Conservation (phyloP, 768 basidiomycete species). For the Gymnopilus dilepis region DNA sequence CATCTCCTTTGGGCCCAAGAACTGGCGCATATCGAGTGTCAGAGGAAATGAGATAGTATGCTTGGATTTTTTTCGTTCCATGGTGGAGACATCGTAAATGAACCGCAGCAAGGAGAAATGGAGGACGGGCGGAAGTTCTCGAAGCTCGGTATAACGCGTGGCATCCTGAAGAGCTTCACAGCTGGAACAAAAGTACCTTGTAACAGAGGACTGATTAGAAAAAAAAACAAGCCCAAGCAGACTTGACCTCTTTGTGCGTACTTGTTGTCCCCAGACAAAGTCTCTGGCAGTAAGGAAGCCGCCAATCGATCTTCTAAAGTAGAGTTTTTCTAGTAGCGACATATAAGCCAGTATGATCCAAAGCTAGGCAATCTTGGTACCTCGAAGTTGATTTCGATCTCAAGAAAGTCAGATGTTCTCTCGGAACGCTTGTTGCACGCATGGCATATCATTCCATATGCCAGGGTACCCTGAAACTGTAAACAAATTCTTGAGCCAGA, state of each 20-base stretch:
- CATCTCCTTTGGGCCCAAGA: constrained; percentile 45
- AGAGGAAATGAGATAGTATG: constrained; percentile 79
- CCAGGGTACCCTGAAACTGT: constrained; percentile 89
- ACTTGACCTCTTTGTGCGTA: constrained; percentile 30
- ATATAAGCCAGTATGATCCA: neutral
- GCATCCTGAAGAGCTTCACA: constrained; percentile 82
- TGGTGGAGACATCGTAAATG: constrained; percentile 77
- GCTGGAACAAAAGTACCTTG: constrained; percentile 79
- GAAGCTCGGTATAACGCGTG: constrained; percentile 73
- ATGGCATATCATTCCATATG: constrained; percentile 81
- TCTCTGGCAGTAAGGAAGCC: constrained; percentile 71
- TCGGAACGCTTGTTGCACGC: constrained; percentile 74
- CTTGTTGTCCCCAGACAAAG: constrained; percentile 84
- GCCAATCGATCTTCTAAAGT: constrained; percentile 76
- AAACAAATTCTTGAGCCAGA: neutral
- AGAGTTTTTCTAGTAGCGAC: constrained; percentile 62
- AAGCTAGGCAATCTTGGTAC: constrained; percentile 41
- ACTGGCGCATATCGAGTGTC: constrained; percentile 73
- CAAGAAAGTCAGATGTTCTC: constrained; percentile 74
- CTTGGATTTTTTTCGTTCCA: constrained; percentile 89
- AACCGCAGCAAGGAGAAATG: constrained; percentile 96
- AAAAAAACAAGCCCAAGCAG: neutral
- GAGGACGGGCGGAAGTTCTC: constrained; percentile 80
- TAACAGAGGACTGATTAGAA: neutral
- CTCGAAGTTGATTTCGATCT: constrained; percentile 86